Percentiles rank a stretch among this genome's conserved stretches.
Evolutionary conservation across 176 grass and related monocot genomes (phyloP).

Genomic region (Secale cereale): DNA sequence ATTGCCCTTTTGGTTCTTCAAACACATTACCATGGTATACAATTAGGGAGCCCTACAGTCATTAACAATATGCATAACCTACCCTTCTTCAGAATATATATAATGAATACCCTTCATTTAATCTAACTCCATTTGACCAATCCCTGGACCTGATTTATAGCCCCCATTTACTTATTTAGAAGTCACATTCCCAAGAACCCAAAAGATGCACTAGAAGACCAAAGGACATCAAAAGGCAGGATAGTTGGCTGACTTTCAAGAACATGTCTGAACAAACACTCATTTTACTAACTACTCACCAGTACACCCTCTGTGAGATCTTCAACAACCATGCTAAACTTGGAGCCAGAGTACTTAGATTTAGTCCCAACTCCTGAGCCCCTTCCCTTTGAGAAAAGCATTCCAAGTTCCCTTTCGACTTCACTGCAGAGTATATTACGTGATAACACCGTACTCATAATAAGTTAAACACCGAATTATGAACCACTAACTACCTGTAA

Average conservation of each 20-base stretch:
- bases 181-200: neutral
- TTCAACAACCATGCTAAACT: slow-evolving; percentile 95
- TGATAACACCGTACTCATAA: neutral
- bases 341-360: slow-evolving; percentile 63
- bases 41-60: neutral
- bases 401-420: slow-evolving; percentile 91
- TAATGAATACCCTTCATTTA: neutral
- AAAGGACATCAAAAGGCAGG: neutral
- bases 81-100: neutral
- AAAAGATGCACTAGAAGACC: neutral
- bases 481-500: neutral
- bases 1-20: neutral
- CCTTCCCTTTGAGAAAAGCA: slow-evolving; percentile 76
- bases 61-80: neutral
- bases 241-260: neutral
- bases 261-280: neutral
- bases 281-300: slow-evolving; percentile 43
- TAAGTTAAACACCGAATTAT: neutral
- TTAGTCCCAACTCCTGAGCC: slow-evolving; percentile 56
- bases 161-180: neutral
- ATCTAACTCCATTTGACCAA: neutral
- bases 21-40: neutral
- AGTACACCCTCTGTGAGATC: slow-evolving; percentile 95
- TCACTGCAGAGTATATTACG: slow-evolving; percentile 45
- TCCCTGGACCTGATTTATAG: neutral